Evolutionary conservation across 2,329 filamentous ascomycete genomes (phyloP).

Genomic region (Pseudocercospora crystallina): DNA sequence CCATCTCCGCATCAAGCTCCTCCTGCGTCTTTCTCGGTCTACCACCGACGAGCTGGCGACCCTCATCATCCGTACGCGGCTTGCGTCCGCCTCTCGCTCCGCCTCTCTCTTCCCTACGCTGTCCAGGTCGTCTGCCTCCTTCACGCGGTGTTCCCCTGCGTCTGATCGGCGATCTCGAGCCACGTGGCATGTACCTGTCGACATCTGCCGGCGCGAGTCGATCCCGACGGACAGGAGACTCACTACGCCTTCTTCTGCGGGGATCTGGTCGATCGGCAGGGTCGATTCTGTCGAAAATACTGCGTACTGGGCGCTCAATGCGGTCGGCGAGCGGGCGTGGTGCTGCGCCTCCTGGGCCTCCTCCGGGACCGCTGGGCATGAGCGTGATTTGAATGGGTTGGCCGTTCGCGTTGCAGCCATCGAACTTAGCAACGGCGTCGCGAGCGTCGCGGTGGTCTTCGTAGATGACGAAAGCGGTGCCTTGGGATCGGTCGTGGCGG

Average conservation of each 20-base stretch:
- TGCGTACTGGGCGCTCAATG: slow-evolving; percentile 53
- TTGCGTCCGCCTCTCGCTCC: slow-evolving; percentile 36
- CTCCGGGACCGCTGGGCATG: slow-evolving; percentile 53
- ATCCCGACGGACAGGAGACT: slow-evolving; percentile 49
- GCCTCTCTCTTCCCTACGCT: slow-evolving; percentile 45
- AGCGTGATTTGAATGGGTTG: slow-evolving; percentile 72
- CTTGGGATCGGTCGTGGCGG: slow-evolving; percentile 82
- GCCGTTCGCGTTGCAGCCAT: slow-evolving; percentile 88
- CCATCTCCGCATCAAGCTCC: slow-evolving; percentile 95
- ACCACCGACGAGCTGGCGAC: slow-evolving; percentile 37
- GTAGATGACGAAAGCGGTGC: slow-evolving; percentile 81
- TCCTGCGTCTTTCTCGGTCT: slow-evolving; percentile 83
- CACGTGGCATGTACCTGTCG: slow-evolving; percentile 72
- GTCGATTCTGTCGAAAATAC: slow-evolving; percentile 64
- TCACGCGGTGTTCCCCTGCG: slow-evolving; percentile 51
- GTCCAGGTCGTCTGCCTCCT: slow-evolving; percentile 48
- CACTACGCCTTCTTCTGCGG: slow-evolving; percentile 38
- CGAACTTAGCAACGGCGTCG: slow-evolving; percentile 74
- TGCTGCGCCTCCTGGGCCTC: slow-evolving; percentile 40
- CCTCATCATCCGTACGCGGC: slow-evolving; percentile 47
- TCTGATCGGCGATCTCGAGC: slow-evolving; percentile 56
- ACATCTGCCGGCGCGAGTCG: slow-evolving; percentile 66
- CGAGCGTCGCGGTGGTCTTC: slow-evolving; percentile 68
- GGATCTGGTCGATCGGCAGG: slow-evolving; percentile 36
- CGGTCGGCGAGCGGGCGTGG: slow-evolving; percentile 44